Evolutionary conservation across 1,284 basidiomycete species (phyloP).

Genomic region (Cutaneotrichosporon daszewskae): DNA sequence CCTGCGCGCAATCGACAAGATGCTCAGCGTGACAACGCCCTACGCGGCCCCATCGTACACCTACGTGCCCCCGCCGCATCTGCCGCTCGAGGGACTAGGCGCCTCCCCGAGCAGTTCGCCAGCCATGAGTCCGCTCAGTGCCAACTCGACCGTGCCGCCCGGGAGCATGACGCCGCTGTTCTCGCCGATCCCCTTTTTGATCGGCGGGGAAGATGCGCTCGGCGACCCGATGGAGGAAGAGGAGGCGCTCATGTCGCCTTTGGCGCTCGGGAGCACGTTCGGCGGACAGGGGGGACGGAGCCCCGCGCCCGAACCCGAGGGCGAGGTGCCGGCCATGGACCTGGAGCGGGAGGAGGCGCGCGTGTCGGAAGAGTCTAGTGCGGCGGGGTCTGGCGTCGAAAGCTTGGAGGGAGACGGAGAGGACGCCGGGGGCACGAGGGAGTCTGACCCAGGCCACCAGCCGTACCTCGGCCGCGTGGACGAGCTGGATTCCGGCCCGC

Average conservation of each 20-base stretch:
- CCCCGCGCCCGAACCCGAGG: constrained; percentile 37
- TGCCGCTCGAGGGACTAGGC: constrained; percentile 1
- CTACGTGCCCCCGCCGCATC: constrained; percentile 18
- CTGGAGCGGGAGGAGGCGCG: background rate
- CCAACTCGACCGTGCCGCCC: constrained; percentile 36
- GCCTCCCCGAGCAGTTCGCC: too few species aligned
- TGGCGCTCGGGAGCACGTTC: constrained; percentile 25
- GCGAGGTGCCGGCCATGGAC: constrained; percentile 5
- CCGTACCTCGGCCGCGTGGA: constrained; percentile 47
- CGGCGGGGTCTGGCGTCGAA: background rate
- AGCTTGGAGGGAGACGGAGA: background rate
- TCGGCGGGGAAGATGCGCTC: constrained; percentile 10
- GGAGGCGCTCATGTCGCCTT: constrained; percentile 30
- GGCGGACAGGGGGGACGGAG: constrained; percentile 26
- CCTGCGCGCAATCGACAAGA: constrained; percentile 78
- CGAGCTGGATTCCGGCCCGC: constrained; percentile 47
- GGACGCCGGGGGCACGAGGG: background rate
- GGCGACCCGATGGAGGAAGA: constrained; percentile 12
- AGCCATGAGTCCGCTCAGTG: background rate
- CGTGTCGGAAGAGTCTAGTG: background rate
- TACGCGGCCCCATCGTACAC: constrained; percentile 38
- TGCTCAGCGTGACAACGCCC: constrained; percentile 73
- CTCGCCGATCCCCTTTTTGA: constrained; percentile 47
- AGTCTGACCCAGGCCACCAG: constrained; percentile 32
- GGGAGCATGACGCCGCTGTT: constrained; percentile 45